Evolutionary conservation across 208 protist genomes (phyloP).

Genomic region (Leishmania major): DNA sequence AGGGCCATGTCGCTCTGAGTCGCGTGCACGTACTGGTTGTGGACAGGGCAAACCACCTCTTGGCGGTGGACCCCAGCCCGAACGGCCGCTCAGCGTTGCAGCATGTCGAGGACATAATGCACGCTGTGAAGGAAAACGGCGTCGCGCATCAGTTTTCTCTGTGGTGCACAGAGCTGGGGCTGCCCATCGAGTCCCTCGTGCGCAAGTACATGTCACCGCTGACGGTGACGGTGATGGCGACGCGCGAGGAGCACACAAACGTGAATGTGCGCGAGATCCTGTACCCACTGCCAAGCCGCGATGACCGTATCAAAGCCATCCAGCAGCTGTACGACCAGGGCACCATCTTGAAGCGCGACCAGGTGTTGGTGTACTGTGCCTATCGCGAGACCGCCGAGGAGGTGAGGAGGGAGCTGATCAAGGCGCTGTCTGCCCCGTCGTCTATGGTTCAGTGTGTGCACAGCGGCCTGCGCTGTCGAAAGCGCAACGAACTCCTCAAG

Average conservation of each 20-base stretch:
- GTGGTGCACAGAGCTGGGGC: constrained; percentile 85
- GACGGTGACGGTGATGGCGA: constrained; percentile 72
- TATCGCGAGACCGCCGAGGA: constrained; percentile 64
- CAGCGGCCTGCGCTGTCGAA: constrained; percentile 82
- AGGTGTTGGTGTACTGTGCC: constrained; percentile 82
- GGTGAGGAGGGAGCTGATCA: constrained; percentile 49
- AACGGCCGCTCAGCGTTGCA: constrained; percentile 41
- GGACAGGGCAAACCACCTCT: constrained; percentile 97
- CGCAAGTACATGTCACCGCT: constrained; percentile 72
- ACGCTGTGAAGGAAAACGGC: constrained; percentile 44
- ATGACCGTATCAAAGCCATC: constrained; percentile 52
- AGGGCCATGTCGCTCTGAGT: constrained; percentile 61
- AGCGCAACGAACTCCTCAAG: constrained; percentile 68
- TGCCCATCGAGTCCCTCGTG: constrained; percentile 65
- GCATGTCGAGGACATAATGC: constrained; percentile 89
- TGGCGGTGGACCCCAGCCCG: constrained; percentile 60
- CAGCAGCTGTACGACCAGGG: constrained; percentile 69
- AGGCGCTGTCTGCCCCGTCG: constrained; percentile 51
- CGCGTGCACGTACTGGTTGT: constrained; percentile 90
- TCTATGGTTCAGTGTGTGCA: constrained; percentile 88
- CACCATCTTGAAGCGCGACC: constrained; percentile 66
- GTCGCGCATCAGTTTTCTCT: constrained; percentile 90
- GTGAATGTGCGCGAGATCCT: constrained; percentile 61
- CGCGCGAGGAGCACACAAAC: constrained; percentile 56
- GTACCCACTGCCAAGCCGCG: constrained; percentile 48